phyloP scores from a whole-genome alignment of 2,329 filamentous ascomycete genomes.

The Zymoseptoria brevis region DNA sequence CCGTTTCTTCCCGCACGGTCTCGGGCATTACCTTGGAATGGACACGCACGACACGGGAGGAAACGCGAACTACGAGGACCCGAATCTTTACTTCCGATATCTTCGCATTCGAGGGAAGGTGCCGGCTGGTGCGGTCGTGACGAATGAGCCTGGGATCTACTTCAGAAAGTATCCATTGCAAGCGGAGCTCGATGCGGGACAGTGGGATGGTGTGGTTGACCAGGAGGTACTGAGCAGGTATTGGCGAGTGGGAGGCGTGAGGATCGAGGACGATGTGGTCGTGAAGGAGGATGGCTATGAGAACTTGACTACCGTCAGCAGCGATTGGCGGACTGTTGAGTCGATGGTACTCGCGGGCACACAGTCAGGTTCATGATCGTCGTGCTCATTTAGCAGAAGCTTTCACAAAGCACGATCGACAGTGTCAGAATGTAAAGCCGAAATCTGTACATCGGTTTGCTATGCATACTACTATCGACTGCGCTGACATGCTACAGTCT shows the following conservation, averaged over 20 bases:
- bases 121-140: constrained; percentile 64
- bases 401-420: neutral
- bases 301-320: constrained; percentile 73
- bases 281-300: constrained; percentile 72
- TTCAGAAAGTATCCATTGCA: constrained; percentile 68
- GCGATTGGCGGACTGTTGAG: constrained; percentile 38
- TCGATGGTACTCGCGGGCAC: constrained; percentile 10
- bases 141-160: constrained; percentile 86
- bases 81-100: constrained; percentile 79
- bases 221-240: constrained; percentile 56
- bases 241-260: constrained; percentile 75
- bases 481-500: neutral
- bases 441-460: neutral
- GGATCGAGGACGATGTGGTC: constrained; percentile 82
- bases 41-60: constrained; percentile 46
- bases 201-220: constrained; percentile 59
- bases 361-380: neutral
- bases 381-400: neutral
- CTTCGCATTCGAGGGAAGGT: constrained; percentile 57
- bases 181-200: constrained; percentile 55
- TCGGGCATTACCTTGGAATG: constrained; percentile 47
- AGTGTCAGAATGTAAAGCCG: neutral
- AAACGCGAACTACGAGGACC: constrained; percentile 51
- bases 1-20: constrained; percentile 45
- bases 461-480: neutral